These are phyloP conservation scores for Sclerotinia borealis DNA, from an alignment of 2,329 filamentous ascomycete genomes.

Conservation along the genomic window DNA sequence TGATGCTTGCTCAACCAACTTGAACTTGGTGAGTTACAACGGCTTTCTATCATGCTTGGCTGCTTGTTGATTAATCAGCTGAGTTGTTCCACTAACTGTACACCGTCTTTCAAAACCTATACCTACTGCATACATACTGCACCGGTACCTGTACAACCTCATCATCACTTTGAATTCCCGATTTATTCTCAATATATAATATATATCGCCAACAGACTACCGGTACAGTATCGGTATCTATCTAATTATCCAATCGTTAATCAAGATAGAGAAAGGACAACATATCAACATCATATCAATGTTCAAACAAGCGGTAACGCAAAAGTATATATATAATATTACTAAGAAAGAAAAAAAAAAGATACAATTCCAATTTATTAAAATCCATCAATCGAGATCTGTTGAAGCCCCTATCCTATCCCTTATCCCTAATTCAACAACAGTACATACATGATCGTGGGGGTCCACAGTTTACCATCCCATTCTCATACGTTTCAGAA, in stretches of 20 bases:
- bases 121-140: no score
- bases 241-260: background rate
- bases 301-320: conserved; percentile 6
- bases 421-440: no score
- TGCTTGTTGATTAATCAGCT: conserved; percentile 10
- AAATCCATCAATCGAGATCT: conserved; percentile 1
- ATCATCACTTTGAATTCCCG: conserved; percentile 3
- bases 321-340: conserved; percentile 5
- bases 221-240: no score
- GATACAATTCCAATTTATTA: background rate
- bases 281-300: conserved; percentile 1
- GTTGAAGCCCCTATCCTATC: conserved; percentile 10
- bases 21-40: background rate
- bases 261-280: background rate
- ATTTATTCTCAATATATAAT: background rate
- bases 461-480: conserved; percentile 6
- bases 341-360: background rate
- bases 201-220: background rate
- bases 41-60: conserved; percentile 9
- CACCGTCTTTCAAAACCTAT: conserved; percentile 8
- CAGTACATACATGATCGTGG: conserved; percentile 6
- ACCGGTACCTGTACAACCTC: background rate
- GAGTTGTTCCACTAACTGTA: conserved; percentile 7
- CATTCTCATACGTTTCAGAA: conserved; percentile 9
- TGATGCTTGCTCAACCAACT: background rate